Conservation (phyloP, 2,329 filamentous ascomycete genomes). For the Aspergillus bombycis region DNA sequence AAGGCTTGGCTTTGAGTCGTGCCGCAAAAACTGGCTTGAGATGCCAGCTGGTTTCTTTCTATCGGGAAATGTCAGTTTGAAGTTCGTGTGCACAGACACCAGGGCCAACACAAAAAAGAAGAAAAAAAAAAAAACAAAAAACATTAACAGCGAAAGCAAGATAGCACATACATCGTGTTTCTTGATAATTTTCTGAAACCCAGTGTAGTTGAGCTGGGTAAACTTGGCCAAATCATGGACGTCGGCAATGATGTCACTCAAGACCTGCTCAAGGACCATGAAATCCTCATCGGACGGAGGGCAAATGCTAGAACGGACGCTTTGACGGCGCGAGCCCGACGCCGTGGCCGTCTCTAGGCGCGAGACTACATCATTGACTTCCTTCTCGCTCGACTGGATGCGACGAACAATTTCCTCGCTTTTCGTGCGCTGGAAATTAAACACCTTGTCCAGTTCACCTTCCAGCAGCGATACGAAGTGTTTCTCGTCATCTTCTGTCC, state of each 20-base stretch:
- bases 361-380: slow-evolving; percentile 84
- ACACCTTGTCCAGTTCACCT: slow-evolving; percentile 93
- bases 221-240: slow-evolving; percentile 98
- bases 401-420: slow-evolving; percentile 91
- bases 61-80: slow-evolving; percentile 13
- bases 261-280: slow-evolving; percentile 85
- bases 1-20: slow-evolving; percentile 91
- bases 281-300: slow-evolving; percentile 86
- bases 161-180: slow-evolving; percentile 86
- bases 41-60: slow-evolving; percentile 95
- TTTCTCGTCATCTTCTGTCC: slow-evolving; percentile 91
- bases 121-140: neutral
- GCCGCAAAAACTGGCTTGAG: slow-evolving; percentile 95
- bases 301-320: slow-evolving; percentile 25
- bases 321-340: slow-evolving; percentile 45
- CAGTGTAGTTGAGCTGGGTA: slow-evolving; percentile 96
- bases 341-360: slow-evolving; percentile 64
- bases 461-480: slow-evolving; percentile 86
- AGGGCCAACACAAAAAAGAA: neutral
- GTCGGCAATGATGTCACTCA: slow-evolving; percentile 97
- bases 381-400: slow-evolving; percentile 83
- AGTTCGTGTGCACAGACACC: neutral
- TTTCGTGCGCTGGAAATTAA: slow-evolving; percentile 96
- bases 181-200: slow-evolving; percentile 99
- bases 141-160: neutral